phyloP scores from a whole-genome alignment of 2,329 filamentous ascomycete species.

The Xylaria polymorpha region DNA sequence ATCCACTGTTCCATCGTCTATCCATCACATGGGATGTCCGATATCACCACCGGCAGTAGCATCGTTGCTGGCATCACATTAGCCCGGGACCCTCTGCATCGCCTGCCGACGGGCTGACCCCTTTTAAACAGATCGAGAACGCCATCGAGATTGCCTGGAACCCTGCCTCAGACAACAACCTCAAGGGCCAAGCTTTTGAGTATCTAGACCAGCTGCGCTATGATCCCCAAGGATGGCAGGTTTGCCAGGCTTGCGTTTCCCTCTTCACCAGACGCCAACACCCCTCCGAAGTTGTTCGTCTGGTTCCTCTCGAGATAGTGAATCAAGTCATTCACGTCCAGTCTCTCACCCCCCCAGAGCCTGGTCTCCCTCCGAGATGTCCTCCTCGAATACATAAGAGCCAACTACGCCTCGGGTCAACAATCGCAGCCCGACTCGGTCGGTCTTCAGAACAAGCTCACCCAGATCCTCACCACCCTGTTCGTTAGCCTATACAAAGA shows the following conservation, averaged over 20 bases:
- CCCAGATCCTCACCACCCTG: slow-evolving; percentile 93
- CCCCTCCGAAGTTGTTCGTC: slow-evolving; percentile 83
- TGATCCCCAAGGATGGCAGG: slow-evolving; percentile 89
- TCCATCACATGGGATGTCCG: slow-evolving; percentile 11
- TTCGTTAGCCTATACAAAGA: slow-evolving; percentile 88
- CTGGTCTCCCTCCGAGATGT: slow-evolving; percentile 82
- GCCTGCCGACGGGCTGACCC: slow-evolving; percentile 35
- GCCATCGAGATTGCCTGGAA: slow-evolving; percentile 95
- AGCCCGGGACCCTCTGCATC: not conserved
- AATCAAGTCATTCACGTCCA: slow-evolving; percentile 90
- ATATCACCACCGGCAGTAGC: slow-evolving; percentile 34
- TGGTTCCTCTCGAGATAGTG: slow-evolving; percentile 91
- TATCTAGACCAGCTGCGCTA: slow-evolving; percentile 82
- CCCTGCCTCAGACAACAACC: slow-evolving; percentile 76
- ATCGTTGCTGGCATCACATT: not conserved
- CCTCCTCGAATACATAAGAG: slow-evolving; percentile 82
- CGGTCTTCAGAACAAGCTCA: slow-evolving; percentile 94
- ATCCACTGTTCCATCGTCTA: not conserved
- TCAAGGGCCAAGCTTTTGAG: slow-evolving; percentile 85
- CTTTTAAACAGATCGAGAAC: slow-evolving; percentile 77
- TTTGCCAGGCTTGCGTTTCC: slow-evolving; percentile 86
- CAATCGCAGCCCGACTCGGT: slow-evolving; percentile 73
- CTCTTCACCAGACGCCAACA: slow-evolving; percentile 85
- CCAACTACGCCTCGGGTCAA: slow-evolving; percentile 73
- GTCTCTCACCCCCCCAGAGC: slow-evolving; percentile 75